Conservation (phyloP, 257 asterid genomes). For the Penstemon eatonii region DNA sequence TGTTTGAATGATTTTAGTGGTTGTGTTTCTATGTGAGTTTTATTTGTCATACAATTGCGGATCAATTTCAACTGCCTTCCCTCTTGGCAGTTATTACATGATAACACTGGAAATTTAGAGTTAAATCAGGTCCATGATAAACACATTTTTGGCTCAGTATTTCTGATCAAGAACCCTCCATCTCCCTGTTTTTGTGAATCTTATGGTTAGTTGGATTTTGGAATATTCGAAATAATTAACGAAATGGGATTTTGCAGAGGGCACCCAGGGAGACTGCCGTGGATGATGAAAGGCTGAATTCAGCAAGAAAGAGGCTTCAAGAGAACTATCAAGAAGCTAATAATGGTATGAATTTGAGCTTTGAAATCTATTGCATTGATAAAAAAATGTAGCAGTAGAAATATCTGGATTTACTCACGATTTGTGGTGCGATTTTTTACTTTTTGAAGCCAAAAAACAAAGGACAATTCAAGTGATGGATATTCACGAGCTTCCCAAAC, state of each 20-base stretch:
- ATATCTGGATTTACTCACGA: not conserved
- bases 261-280: slow-evolving; percentile 51
- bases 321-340: slow-evolving; percentile 97
- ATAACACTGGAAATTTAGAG: not conserved
- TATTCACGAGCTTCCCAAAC: slow-evolving; percentile 87
- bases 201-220: not conserved
- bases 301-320: slow-evolving; percentile 91
- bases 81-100: not conserved
- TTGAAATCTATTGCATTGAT: slow-evolving; percentile 25
- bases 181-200: slow-evolving; percentile 7
- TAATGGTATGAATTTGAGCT: slow-evolving; percentile 64
- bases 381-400: not conserved
- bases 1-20: slow-evolving; percentile 17
- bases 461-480: slow-evolving; percentile 96
- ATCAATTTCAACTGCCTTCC: not conserved
- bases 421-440: slow-evolving; percentile 24
- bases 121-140: not conserved
- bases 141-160: not conserved
- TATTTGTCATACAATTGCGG: slow-evolving; percentile 1
- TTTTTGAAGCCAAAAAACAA: slow-evolving; percentile 89
- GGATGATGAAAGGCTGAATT: slow-evolving; percentile 76
- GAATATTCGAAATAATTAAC: slow-evolving; percentile 14
- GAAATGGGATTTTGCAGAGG: slow-evolving; percentile 60
- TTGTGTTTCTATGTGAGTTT: slow-evolving; percentile 2
- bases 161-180: not conserved